Evolutionary conservation across 768 basidiomycete species (phyloP).

Genomic region (Boletus vinaceobasis): DNA sequence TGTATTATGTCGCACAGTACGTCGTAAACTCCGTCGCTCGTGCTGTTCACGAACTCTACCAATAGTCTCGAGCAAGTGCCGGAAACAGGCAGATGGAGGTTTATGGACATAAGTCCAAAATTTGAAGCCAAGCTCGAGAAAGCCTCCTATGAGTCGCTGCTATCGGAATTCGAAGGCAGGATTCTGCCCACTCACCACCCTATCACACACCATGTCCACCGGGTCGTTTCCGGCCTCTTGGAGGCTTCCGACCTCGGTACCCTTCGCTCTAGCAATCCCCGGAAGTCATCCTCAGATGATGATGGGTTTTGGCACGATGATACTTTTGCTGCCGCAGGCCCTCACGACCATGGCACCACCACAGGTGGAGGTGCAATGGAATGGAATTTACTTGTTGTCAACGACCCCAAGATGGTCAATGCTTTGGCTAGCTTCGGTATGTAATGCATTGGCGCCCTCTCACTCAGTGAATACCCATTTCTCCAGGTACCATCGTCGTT

Average conservation of each 20-base stretch:
- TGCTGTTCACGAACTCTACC: not conserved
- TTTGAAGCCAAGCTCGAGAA: constrained; percentile 55
- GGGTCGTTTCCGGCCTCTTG: constrained; percentile 67
- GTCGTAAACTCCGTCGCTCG: constrained; percentile 1
- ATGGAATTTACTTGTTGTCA: constrained; percentile 77
- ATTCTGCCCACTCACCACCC: constrained; percentile 69
- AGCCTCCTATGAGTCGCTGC: constrained; percentile 38
- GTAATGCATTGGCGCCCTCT: not conserved
- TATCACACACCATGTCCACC: constrained; percentile 61
- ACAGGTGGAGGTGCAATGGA: constrained; percentile 28
- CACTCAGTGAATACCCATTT: not conserved
- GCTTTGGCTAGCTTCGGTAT: constrained; percentile 74
- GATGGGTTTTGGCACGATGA: constrained; percentile 26
- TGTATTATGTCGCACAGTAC: constrained; percentile 31
- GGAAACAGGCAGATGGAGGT: constrained; percentile 84
- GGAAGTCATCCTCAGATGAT: not conserved
- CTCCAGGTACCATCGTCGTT: constrained; percentile 70
- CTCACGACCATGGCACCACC: not conserved
- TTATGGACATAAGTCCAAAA: constrained; percentile 71
- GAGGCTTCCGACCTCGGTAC: constrained; percentile 68
- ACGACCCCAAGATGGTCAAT: constrained; percentile 68
- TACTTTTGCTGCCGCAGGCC: constrained; percentile 7
- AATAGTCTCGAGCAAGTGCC: constrained; percentile 77
- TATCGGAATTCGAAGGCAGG: constrained; percentile 47
- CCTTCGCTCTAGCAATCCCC: constrained; percentile 30